These are phyloP conservation scores for Spiromastix sp. DNA, from an alignment of 2,329 filamentous ascomycete species.

Conservation along the genomic window DNA sequence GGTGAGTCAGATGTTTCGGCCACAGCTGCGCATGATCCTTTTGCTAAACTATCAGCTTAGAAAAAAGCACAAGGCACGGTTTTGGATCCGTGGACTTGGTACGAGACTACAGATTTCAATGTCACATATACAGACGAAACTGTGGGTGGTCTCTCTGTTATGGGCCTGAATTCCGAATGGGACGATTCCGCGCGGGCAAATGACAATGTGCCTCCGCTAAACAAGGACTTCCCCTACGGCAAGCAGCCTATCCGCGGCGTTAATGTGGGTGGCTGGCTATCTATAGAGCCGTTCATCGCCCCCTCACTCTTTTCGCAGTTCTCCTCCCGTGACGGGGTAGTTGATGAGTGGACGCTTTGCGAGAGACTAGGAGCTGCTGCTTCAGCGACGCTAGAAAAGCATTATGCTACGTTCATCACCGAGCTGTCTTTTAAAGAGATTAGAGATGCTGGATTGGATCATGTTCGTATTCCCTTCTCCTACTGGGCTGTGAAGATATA, in stretches of 20 bases:
- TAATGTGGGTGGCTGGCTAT: constrained; percentile 89
- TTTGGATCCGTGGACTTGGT: constrained; percentile 86
- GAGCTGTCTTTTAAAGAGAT: constrained; percentile 80
- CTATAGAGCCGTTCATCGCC: constrained; percentile 88
- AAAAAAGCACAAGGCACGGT: too few relatives aligned
- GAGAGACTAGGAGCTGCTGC: constrained; percentile 56
- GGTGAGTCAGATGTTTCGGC: constrained; percentile 19
- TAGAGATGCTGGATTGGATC: constrained; percentile 77
- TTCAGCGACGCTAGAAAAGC: constrained; percentile 67
- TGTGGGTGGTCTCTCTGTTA: constrained; percentile 78
- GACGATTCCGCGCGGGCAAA: constrained; percentile 75
- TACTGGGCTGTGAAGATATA: constrained; percentile 92
- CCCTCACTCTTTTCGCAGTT: constrained; percentile 77
- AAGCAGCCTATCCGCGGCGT: constrained; percentile 75
- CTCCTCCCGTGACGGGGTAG: constrained; percentile 49
- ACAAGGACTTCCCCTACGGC: constrained; percentile 68
- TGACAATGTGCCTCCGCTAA: constrained; percentile 64
- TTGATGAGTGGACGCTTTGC: constrained; percentile 82
- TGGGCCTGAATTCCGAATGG: constrained; percentile 79
- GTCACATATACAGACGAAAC: constrained; percentile 80
- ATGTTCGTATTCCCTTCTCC: constrained; percentile 89
- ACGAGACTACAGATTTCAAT: constrained; percentile 83
- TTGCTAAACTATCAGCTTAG: too few relatives aligned
- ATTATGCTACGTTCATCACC: constrained; percentile 82
- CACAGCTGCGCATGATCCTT: too few relatives aligned